Evolutionary conservation across 495 filamentous ascomycete species (phyloP).

Genomic region (Neurospora sp.): DNA sequence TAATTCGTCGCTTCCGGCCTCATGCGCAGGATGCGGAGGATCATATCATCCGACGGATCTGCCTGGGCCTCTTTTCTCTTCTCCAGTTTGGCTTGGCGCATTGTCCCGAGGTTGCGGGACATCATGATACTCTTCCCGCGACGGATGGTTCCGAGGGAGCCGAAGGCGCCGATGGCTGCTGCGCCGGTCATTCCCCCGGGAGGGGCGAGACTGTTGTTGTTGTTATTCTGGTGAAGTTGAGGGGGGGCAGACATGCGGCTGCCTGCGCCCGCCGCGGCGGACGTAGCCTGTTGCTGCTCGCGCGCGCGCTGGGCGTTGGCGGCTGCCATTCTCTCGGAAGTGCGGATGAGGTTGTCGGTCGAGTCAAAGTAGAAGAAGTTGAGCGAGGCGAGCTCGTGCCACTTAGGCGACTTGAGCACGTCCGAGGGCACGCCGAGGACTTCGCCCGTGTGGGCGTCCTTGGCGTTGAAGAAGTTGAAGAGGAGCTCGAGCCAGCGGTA

Average conservation of each 20-base stretch:
- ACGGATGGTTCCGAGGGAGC: constrained; percentile 62
- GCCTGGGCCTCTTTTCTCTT: constrained; percentile 92
- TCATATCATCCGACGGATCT: constrained; percentile 97
- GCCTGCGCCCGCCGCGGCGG: constrained; percentile 17
- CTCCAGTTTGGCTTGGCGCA: constrained; percentile 90
- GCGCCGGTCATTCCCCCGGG: background rate
- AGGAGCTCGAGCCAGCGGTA: constrained; percentile 92
- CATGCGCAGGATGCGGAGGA: constrained; percentile 91
- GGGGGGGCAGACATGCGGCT: constrained; percentile 63
- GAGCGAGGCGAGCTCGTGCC: constrained; percentile 88
- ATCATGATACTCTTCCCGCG: constrained; percentile 93
- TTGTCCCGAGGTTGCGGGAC: constrained; percentile 87
- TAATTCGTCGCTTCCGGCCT: constrained; percentile 87
- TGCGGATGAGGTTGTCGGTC: constrained; percentile 84
- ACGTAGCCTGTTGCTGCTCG: constrained; percentile 11
- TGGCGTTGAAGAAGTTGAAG: constrained; percentile 89
- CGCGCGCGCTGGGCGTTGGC: constrained; percentile 73
- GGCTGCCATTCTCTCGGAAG: constrained; percentile 88
- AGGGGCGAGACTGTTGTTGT: background rate
- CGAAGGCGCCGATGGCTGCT: constrained; percentile 39
- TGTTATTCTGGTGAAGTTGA: constrained; percentile 26
- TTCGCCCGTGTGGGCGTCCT: constrained; percentile 83
- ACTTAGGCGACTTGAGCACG: constrained; percentile 92
- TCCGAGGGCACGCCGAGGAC: constrained; percentile 80
- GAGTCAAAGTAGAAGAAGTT: constrained; percentile 98